Percentiles rank a stretch among this genome's conserved stretches.
phyloP scores from a whole-genome alignment of 2,329 filamentous ascomycete genomes.

The Phialocephala subalpina region DNA sequence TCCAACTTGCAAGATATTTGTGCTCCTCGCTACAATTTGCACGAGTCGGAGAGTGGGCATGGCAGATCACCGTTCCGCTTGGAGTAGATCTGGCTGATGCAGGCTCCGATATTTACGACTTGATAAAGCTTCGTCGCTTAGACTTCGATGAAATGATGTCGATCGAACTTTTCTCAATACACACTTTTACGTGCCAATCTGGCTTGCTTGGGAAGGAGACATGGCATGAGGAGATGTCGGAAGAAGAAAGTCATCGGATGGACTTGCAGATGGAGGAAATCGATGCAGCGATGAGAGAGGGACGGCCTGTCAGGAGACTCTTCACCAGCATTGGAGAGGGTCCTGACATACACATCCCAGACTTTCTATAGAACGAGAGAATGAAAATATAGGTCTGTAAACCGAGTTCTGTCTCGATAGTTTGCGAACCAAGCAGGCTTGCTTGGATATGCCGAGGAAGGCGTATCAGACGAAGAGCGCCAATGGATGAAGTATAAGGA shows the following conservation, averaged over 20 bases:
- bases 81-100: neutral
- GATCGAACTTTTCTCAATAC: neutral
- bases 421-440: no score
- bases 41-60: neutral
- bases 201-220: neutral
- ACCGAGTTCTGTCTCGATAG: no score
- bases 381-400: no score
- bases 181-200: neutral
- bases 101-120: neutral
- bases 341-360: neutral
- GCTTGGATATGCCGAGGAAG: no score
- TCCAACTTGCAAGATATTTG: neutral
- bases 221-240: neutral
- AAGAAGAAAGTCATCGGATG: neutral
- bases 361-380: neutral
- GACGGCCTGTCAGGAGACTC: neutral
- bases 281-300: neutral
- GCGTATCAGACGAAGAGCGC: no score
- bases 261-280: neutral
- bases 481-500: no score
- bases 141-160: constrained; percentile 1
- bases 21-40: neutral
- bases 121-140: neutral
- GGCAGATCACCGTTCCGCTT: neutral
- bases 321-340: neutral